Conservation (phyloP, 345 rosid genomes). For the Viola odorata region DNA sequence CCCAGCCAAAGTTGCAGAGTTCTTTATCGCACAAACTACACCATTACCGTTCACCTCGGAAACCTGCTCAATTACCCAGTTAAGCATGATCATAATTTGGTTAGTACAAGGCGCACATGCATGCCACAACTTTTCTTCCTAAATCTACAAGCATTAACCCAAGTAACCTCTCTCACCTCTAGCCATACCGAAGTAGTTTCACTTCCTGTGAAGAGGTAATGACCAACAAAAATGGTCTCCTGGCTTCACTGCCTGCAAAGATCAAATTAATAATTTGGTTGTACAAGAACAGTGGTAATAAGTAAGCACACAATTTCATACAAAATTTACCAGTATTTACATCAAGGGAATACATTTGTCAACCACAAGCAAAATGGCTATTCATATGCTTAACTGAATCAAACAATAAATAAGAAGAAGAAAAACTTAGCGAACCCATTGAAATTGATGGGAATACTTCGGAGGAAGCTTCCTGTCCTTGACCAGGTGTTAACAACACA, state of each 20-base stretch:
- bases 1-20: conserved; percentile 82
- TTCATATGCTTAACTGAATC: no score
- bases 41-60: conserved; percentile 73
- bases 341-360: no score
- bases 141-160: no score
- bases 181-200: conserved; percentile 98
- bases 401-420: no score
- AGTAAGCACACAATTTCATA: no score
- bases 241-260: conserved; percentile 72
- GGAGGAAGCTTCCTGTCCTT: conserved; percentile 73
- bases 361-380: no score
- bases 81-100: no score
- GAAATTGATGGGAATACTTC: conserved; percentile 88
- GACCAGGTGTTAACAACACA: conserved; percentile 74
- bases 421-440: conserved; percentile 74
- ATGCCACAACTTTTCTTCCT: no score
- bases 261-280: conserved; percentile 14
- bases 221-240: conserved; percentile 96
- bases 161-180: conserved; percentile 46
- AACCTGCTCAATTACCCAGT: conserved; percentile 41
- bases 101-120: no score
- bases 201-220: conserved; percentile 92
- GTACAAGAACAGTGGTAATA: neutral
- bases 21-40: conserved; percentile 82
- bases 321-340: no score